Base-by-base conservation (phyloP, 176 grass and related monocot genomes). In the Melocanna baccifera region DNA sequence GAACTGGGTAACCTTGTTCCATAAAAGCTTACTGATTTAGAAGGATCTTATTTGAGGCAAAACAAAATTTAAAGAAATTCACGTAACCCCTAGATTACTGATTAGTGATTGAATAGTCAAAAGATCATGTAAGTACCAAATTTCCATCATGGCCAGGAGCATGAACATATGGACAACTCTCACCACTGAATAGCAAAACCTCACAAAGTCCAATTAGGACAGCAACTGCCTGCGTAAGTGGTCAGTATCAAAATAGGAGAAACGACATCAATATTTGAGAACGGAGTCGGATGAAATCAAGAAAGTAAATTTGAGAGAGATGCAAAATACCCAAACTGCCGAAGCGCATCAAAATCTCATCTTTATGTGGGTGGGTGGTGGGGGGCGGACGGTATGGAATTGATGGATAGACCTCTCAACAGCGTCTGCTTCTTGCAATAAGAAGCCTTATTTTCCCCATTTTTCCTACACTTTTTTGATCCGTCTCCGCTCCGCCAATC, bases 51-150 rank as follows among this genome's bases (percentile, higher is more conserved):
- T 40, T 46, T 67, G 32, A 72, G 67, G 52, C 26, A 55, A 53
- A 87, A 82, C 15, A 83, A 64, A 78, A 39, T 48, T 10, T 2
- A 82, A 82, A 73, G 6, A 66, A 73, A 65, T 71, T 86, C 29
- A 82, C 32, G 88, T 86, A 66, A 90, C 67, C 73, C 84, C 79
- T 90, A 90, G 11, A 73, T 67, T 86, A 78, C 61, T 83, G 18
- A 76, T 86, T 86, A 83, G 57, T 51, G 84, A 78, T 90, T 78
- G 37, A 86, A 78, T 41, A 45, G 30, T 73, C 39, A 67, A 77
- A 76, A 72, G 48, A 87, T 74, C 80, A 86, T 87, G 79, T 67
- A 83, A 79, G 84, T 79, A 90, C 89, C 89, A 69, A 87, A 52
- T 87, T 68, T 79, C 47, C 89, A 90, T 87, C 84, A 73, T 83